Percentiles rank a stretch among this genome's conserved stretches.
Conservation (phyloP, 2,329 filamentous ascomycete species). For the Aspergillus vadensis region DNA sequence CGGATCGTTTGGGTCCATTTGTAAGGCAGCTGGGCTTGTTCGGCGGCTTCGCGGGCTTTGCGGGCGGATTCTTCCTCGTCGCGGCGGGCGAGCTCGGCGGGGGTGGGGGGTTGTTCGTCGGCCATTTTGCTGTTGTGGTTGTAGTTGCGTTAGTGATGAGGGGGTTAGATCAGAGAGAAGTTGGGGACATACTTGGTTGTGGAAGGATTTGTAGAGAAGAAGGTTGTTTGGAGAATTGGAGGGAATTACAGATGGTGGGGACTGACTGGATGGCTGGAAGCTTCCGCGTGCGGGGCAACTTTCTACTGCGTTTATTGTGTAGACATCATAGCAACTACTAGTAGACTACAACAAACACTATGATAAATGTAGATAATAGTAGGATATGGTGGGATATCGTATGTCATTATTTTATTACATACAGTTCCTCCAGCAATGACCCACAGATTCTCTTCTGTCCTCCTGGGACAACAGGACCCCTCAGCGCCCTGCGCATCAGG, state of each 20-base stretch:
- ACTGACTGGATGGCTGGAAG: not conserved
- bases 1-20: conserved; percentile 94
- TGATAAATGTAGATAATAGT: not conserved
- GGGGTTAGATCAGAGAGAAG: not conserved
- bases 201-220: not conserved
- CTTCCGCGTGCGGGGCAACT: conserved; percentile 8
- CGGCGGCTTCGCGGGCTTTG: conserved; percentile 73
- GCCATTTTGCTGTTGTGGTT: conserved; percentile 28
- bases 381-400: not conserved
- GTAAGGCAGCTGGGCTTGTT: conserved; percentile 91
- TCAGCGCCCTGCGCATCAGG: conserved; percentile 2
- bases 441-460: too few species aligned
- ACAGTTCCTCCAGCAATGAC: not conserved
- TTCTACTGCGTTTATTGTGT: not conserved
- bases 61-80: conserved; percentile 59
- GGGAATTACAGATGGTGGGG: not conserved
- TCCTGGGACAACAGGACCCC: not conserved
- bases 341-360: not conserved
- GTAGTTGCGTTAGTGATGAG: not conserved
- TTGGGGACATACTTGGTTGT: not conserved
- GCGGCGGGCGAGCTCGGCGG: conserved; percentile 49
- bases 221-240: not conserved
- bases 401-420: not conserved
- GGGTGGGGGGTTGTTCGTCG: conserved; percentile 31
- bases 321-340: not conserved